Conservation (phyloP, 371 early-diverging fungal species). For the Rhizomucor miehei region DNA sequence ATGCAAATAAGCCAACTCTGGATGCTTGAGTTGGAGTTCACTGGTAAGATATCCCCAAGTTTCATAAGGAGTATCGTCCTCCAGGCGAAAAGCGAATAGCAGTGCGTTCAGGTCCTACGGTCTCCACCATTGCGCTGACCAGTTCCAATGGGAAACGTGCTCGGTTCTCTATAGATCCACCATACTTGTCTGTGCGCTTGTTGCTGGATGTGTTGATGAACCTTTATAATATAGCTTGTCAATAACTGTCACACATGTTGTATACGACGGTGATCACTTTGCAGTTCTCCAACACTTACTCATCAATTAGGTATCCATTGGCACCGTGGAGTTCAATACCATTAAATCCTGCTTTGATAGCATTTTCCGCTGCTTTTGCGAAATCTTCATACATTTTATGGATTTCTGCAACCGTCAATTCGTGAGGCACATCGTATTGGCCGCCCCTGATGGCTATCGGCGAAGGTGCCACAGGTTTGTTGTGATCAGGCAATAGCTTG, state of each 20-base stretch:
- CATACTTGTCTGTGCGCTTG: constrained; percentile 59
- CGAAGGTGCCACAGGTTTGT: constrained; percentile 12
- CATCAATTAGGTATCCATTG: constrained; percentile 57
- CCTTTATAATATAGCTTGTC: too few species aligned
- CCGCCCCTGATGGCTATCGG: constrained; percentile 19
- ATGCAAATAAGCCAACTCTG: constrained; percentile 18
- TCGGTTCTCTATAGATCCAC: constrained; percentile 53
- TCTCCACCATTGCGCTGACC: constrained; percentile 28
- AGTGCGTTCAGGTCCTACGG: constrained; percentile 8
- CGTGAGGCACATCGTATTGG: constrained; percentile 11
- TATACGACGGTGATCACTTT: too few species aligned
- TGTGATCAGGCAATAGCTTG: constrained; percentile 6
- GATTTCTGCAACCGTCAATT: constrained; percentile 36
- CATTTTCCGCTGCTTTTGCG: constrained; percentile 36
- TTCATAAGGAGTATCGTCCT: constrained; percentile 14
- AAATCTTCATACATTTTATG: constrained; percentile 28
- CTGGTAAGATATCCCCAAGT: constrained; percentile 16
- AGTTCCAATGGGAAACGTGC: constrained; percentile 45
- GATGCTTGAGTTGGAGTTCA: constrained; percentile 13
- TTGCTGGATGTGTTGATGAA: constrained; percentile 44
- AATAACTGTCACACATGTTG: too few species aligned
- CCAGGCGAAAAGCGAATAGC: constrained; percentile 18
- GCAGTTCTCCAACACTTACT: constrained; percentile 11
- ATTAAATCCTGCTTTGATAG: constrained; percentile 54
- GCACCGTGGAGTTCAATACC: constrained; percentile 67